Evolutionary conservation across 164 flowering plant genomes (phyloP), one percentile per base, ranked within the genome.

Genomic region (Annona cherimola): DNA sequence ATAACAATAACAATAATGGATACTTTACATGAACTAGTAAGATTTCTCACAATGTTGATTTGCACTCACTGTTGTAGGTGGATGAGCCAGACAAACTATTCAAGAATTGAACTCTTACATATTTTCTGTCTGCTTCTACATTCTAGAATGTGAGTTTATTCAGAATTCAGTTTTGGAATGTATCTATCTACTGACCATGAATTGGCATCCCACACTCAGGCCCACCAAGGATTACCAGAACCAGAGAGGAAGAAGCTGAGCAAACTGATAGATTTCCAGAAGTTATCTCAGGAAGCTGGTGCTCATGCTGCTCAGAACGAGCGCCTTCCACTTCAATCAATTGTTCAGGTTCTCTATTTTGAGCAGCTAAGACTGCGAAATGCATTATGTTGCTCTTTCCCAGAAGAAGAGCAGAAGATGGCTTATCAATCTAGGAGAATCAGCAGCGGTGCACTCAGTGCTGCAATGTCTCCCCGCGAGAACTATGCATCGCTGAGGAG

Each of bases 251-350:
- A 83, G 76, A 90, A 79, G 79, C 85, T 95, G 42, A 84, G 88
- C 87, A 90, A 93, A 78, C 76, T 91, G 74, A 90, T 95, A 20
- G 98, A 95, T 76, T 93, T 90, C 79, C 99, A 95, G 71, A 95
- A 91, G 86, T 93, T 95, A 59, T 85, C 98, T 42, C 93, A 82
- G 69, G 99, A 95, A 81, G 98, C 96, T 41, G 97, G 97, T 14
- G 90, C 97, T 41, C 97, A 92, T 77, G 99, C 99, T 54, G 99
- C 97, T 43, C 94, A 92, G 74, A 94, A 94, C 73, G 99, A 94
- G 79, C 91, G 99, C 66, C 97, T 94, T 46, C 94, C 99, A 0
- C 84, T 94, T 63, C 99, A 94, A 69, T 85, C 97, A 3, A 87
- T 91, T 12, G 95, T 94, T 62, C 97, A 94, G 81, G 99, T 94